These are phyloP conservation scores for Komagataella ulmi DNA, from an alignment of 805 yeast genomes.

Conservation along the genomic window DNA sequence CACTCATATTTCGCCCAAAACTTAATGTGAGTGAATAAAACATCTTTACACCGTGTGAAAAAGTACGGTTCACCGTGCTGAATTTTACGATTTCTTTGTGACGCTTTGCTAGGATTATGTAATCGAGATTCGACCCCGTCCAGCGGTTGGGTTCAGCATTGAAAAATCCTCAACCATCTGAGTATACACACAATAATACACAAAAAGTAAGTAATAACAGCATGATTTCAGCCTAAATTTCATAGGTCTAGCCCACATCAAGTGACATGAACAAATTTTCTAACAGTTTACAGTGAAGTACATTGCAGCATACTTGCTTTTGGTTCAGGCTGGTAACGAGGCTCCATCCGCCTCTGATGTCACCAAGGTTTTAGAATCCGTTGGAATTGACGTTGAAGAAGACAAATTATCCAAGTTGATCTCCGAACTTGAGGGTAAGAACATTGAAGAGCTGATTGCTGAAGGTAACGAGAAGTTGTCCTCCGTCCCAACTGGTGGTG, in stretches of 20 bases:
- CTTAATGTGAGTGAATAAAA: background rate
- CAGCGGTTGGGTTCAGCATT: background rate
- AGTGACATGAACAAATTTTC: conserved; percentile 1
- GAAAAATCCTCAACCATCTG: background rate
- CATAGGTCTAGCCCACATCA: background rate
- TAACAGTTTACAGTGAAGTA: conserved; percentile 46
- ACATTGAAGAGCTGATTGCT: conserved; percentile 61
- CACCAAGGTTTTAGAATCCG: conserved; percentile 80
- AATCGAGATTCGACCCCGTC: background rate
- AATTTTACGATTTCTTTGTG: background rate
- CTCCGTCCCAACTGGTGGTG: conserved; percentile 74
- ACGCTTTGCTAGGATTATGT: background rate
- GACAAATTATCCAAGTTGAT: conserved; percentile 60
- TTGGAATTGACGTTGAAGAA: conserved; percentile 83
- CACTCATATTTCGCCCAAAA: conserved; percentile 1
- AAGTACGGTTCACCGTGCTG: background rate
- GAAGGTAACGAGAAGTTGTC: conserved; percentile 75
- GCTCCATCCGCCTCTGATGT: conserved; percentile 85
- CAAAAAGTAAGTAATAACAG: background rate
- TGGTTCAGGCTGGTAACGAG: conserved; percentile 78
- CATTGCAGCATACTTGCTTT: conserved; percentile 88
- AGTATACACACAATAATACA: background rate
- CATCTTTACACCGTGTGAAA: background rate
- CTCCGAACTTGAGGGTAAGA: conserved; percentile 68
- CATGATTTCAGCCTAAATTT: background rate